Evolutionary conservation across 2,329 filamentous ascomycete species (phyloP).

Genomic region (Exophiala alcalophila): DNA sequence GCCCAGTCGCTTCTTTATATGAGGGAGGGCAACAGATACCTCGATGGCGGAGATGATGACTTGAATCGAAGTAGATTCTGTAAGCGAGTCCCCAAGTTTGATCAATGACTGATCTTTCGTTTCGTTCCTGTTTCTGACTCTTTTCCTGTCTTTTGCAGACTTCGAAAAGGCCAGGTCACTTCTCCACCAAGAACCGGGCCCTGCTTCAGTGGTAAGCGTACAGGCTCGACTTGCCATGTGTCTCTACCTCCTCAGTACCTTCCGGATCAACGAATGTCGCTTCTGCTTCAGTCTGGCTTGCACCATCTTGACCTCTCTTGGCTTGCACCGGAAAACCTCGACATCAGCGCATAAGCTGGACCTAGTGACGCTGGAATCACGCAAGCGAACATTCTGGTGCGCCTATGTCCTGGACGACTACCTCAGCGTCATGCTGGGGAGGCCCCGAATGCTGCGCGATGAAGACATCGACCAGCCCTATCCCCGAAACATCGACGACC

Average conservation of each 20-base stretch:
- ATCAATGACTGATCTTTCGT: no score
- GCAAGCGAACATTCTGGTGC: constrained; percentile 61
- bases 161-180: constrained; percentile 27
- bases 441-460: constrained; percentile 60
- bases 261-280: constrained; percentile 56
- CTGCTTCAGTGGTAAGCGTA: constrained; percentile 50
- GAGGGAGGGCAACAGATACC: constrained; percentile 14
- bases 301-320: constrained; percentile 43
- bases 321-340: constrained; percentile 38
- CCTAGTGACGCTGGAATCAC: constrained; percentile 48
- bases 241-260: constrained; percentile 54
- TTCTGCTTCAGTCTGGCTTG: constrained; percentile 51
- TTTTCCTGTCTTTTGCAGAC: constrained; percentile 7
- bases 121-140: neutral
- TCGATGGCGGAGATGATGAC: constrained; percentile 20
- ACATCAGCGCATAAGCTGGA: constrained; percentile 34
- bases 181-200: constrained; percentile 44
- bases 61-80: constrained; percentile 18
- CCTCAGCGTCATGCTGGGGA: constrained; percentile 60
- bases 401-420: constrained; percentile 63
- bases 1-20: constrained; percentile 26
- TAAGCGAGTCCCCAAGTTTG: no score
- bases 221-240: constrained; percentile 55
- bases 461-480: constrained; percentile 62
- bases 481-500: constrained; percentile 56